Base-by-base conservation (phyloP, 371 early-diverging fungal genomes). In the Catenaria anguillulae region DNA sequence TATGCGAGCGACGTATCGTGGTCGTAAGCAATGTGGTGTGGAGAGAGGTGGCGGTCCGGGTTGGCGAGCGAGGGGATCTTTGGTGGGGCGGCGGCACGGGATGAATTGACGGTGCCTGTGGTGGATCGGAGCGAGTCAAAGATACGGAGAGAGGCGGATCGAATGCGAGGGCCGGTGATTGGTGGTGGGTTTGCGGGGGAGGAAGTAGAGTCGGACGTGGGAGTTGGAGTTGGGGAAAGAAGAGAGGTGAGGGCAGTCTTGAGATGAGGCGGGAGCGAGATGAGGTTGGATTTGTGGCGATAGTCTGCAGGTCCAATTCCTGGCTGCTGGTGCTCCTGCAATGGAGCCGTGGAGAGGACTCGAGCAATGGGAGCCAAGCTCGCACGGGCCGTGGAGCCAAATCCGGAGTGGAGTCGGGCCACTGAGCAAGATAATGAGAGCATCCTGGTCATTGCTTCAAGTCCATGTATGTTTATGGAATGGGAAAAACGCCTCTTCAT, bases 11-110 rank as follows among this genome's bases (percentile, higher is more conserved):
- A 68, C 67, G 89, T 90, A 26, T 78, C 75, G 12, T 71, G 73
- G 10, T 89, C 90, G 64, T 88, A 92, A 21, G 82, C 74, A 3
- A 93, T n/a, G 33, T 56, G 33, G 77, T 79, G 64, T 82, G 84
- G 24, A 84, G 86, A 34, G 76, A 76, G 3, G 70, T 64, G 24
- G 42, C 42, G 2, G 4, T 65, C 56, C 2, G 70, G 63, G 19
- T 42, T 43, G 12, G 64, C 60, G 48, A 33, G 52, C 58, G 68
- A 56, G 26, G 52, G 8, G 21, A 58, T 61, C n/a, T 26, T 50
- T n/a, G n/a, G n/a, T 59, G 42, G 45, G 24, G 43, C n/a, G 52
- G 15, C 34, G 23, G 35, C 34, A 29, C 26, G 5, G 45, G 37
- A 4, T 19, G 3, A 13, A 6, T 54, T 33, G 31, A 35, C 36